Conservation (phyloP, 441 rosid species). For the Gossypium trilobum region DNA sequence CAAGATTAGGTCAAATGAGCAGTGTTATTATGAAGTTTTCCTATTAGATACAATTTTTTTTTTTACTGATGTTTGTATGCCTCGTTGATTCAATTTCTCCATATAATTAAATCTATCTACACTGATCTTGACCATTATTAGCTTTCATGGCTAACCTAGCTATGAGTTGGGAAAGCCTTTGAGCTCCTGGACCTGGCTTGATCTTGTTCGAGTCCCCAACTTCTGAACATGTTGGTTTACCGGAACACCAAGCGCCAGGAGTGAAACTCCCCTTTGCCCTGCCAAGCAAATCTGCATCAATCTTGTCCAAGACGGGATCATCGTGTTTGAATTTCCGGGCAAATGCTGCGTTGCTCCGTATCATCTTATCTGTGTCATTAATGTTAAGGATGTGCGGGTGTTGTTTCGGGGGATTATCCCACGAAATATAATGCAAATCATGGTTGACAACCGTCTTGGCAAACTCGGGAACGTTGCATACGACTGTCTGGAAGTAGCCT, state of each 20-base stretch:
- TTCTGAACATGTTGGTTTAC: slow-evolving; percentile 49
- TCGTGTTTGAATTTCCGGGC: slow-evolving; percentile 65
- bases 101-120: slow-evolving; percentile 44
- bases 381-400: slow-evolving; percentile 70
- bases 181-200: slow-evolving; percentile 70
- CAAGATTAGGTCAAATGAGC: neutral
- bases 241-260: slow-evolving; percentile 91
- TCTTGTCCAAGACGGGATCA: slow-evolving; percentile 47
- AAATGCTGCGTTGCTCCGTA: slow-evolving; percentile 66
- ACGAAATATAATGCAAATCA: slow-evolving; percentile 82
- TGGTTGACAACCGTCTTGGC: slow-evolving; percentile 59
- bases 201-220: slow-evolving; percentile 52
- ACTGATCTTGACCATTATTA: slow-evolving; percentile 44
- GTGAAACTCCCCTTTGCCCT: slow-evolving; percentile 51
- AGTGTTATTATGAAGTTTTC: neutral
- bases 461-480: slow-evolving; percentile 79
- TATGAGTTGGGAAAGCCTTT: slow-evolving; percentile 52
- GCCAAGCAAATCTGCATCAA: slow-evolving; percentile 55
- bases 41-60: slow-evolving; percentile 8
- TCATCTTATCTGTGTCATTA: slow-evolving; percentile 52
- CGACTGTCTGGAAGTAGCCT: slow-evolving; percentile 88
- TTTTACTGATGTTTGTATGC: neutral
- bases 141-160: slow-evolving; percentile 39
- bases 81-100: neutral
- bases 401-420: slow-evolving; percentile 88